Evolutionary conservation across 768 basidiomycete species (phyloP), one percentile per base, ranked within the genome.

Genomic region (Mycena latifolia): DNA sequence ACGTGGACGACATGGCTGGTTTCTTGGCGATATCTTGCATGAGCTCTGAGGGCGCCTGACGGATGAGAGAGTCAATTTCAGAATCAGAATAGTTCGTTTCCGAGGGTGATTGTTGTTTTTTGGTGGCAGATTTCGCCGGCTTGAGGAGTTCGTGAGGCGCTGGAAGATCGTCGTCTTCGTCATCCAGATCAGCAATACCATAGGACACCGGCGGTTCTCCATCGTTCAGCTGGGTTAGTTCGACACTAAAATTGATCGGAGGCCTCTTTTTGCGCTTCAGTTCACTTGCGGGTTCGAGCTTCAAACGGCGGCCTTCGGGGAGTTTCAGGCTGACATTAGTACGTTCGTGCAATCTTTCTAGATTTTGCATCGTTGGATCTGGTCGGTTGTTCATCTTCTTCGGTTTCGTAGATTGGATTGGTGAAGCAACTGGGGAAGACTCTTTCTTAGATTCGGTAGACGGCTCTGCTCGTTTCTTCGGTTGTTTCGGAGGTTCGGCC

Each of bases 231-330:
- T 80, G 76, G 7, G 84, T 74, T 51, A 90, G 83, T 55, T 86
- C 78, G 25, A 90, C 67, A 63, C 86, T 80, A 65, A 88, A 88
- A 65, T 86, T 79, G 27, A 84, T 81, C 3, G 70, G 65, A 10
- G 75, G 41, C 54, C 73, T 74, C 15, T 66, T 70, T 66, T 78
- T 79, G 50, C 73, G 73, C 63, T 79, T 79, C n/a, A 66, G 70
- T 56, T 70, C 62, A 31, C 48, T 48, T 14, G 68, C 61, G 45
- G 75, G 61, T 27, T 79, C 77, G n/a, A 85, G 66, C 71, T 86
- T 89, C 72, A 86, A 71, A 28, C 82, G 81, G 56, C 79, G 78
- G 20, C 83, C 82, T 39, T 78, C 74, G 9, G 75, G 72, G 27
- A 84, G 71, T 35, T 77, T 75, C 41, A 82, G 73, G 54, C 76